phyloP scores from a whole-genome alignment of 2,329 filamentous ascomycete genomes.

The Trichophyton equinum region DNA sequence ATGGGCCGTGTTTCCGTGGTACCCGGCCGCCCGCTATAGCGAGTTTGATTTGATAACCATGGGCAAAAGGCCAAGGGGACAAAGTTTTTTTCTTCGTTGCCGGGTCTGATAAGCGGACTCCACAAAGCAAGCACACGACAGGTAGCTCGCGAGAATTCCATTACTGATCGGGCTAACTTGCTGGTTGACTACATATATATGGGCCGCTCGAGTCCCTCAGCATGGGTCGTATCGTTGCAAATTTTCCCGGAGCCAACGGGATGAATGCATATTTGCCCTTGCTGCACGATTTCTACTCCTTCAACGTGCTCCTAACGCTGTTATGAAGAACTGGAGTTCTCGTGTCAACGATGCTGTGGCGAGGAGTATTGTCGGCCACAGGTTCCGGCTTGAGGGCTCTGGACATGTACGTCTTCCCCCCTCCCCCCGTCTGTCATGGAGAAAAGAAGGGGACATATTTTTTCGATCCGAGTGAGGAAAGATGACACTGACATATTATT shows the following conservation, averaged over 20 bases:
- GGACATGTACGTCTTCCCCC: constrained; percentile 50
- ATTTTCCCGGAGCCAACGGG: neutral
- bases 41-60: neutral
- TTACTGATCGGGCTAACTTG: neutral
- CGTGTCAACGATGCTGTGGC: constrained; percentile 48
- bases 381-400: constrained; percentile 69
- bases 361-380: constrained; percentile 51
- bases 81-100: neutral
- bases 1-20: neutral
- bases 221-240: neutral
- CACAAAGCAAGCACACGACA: neutral
- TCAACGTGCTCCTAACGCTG: no score
- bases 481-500: constrained; percentile 1
- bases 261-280: neutral
- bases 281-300: no score
- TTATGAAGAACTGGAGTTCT: constrained; percentile 32
- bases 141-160: neutral
- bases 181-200: neutral
- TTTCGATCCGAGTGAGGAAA: constrained; percentile 1
- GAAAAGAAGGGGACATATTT: neutral
- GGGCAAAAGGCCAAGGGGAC: neutral
- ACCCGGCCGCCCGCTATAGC: no score
- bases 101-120: neutral
- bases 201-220: neutral
- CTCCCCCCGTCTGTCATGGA: constrained; percentile 17